phyloP scores from a whole-genome alignment of 208 protist species.

The Trypanosoma avium region DNA sequence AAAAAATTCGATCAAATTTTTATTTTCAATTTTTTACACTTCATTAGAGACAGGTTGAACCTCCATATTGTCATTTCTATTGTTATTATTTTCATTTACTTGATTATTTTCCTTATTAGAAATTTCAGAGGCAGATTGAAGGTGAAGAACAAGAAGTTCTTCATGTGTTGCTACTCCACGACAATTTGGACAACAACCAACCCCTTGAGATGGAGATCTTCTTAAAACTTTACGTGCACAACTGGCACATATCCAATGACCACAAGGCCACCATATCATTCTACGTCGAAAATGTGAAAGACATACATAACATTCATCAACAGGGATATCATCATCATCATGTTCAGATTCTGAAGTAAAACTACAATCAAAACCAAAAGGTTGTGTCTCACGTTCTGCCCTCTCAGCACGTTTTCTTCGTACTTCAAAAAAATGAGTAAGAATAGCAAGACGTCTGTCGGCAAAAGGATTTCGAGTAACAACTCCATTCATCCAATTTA shows the following conservation, averaged over 20 bases:
- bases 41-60: too few species aligned
- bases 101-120: background rate
- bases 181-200: slow-evolving; percentile 16
- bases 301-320: slow-evolving; percentile 24
- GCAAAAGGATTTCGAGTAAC: background rate
- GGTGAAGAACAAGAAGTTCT: slow-evolving; percentile 8
- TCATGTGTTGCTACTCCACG: background rate
- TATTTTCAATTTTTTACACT: too few species aligned
- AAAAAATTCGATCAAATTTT: too few species aligned
- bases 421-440: slow-evolving; percentile 2
- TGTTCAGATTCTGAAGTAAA: background rate
- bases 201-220: background rate
- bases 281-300: slow-evolving; percentile 12
- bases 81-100: too few species aligned
- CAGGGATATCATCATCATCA: slow-evolving; percentile 14
- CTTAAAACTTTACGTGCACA: slow-evolving; percentile 14
- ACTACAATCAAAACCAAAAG: background rate
- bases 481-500: background rate
- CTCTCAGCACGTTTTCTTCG: background rate
- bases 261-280: slow-evolving; percentile 24
- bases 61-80: too few species aligned
- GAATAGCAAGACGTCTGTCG: slow-evolving; percentile 8
- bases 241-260: slow-evolving; percentile 16
- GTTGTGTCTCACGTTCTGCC: background rate
- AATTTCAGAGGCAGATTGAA: background rate